Conservation (phyloP, 352 stramenopile genomes). For the Saprolegnia diclina region DNA sequence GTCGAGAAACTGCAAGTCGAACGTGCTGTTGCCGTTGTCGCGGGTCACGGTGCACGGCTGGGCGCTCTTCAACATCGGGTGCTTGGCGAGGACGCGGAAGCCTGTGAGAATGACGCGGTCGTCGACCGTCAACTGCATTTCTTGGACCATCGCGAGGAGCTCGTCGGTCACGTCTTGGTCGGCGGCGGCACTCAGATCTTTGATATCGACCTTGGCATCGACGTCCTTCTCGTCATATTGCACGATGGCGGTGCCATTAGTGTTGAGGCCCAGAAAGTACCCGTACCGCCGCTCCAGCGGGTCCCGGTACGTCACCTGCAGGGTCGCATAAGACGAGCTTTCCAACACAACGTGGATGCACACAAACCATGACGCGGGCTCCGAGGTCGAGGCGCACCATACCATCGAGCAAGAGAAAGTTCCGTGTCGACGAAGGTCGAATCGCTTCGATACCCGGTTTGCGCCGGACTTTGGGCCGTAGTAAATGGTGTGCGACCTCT, state of each 20-base stretch:
- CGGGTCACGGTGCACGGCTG: neutral
- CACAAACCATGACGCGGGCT: neutral
- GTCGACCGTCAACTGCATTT: neutral
- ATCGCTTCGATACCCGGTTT: neutral
- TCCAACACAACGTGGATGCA: neutral
- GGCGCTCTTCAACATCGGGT: neutral
- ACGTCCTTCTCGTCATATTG: slow-evolving; percentile 9
- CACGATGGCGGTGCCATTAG: neutral
- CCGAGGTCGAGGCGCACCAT: slow-evolving; percentile 4
- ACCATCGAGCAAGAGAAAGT: slow-evolving; percentile 9
- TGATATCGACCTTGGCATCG: neutral
- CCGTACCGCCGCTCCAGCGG: slow-evolving; percentile 1
- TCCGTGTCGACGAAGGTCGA: neutral
- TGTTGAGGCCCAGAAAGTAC: slow-evolving; percentile 3
- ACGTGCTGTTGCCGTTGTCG: slow-evolving; percentile 8
- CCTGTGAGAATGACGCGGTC: slow-evolving; percentile 3
- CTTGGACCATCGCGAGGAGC: neutral
- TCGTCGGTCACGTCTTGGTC: slow-evolving; percentile 3
- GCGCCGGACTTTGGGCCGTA: neutral
- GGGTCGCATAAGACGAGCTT: neutral
- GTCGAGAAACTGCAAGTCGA: slow-evolving; percentile 6
- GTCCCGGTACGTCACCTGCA: slow-evolving; percentile 11
- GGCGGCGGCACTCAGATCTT: slow-evolving; percentile 3
- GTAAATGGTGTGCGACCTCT: neutral
- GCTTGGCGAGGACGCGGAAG: slow-evolving; percentile 5